Conservation (phyloP, 106 monocot species). For the Dendrobium chrysotoxum region DNA sequence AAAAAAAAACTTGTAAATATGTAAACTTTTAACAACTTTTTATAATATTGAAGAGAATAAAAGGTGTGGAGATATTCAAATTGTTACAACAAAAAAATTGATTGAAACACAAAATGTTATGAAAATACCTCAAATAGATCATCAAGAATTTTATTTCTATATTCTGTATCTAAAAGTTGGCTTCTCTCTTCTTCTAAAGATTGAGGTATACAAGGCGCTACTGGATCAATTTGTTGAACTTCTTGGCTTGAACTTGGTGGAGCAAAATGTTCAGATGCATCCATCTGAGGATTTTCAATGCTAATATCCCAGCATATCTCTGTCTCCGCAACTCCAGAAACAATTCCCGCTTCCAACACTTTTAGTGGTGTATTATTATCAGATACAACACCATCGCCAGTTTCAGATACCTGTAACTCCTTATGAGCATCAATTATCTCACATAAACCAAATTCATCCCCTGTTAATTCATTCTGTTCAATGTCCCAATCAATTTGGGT, state of each 20-base stretch:
- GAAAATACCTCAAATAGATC: slow-evolving; percentile 84
- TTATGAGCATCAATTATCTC: slow-evolving; percentile 69
- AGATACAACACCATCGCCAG: slow-evolving; percentile 17
- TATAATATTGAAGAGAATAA: neutral
- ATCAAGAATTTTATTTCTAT: slow-evolving; percentile 92
- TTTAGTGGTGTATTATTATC: slow-evolving; percentile 16
- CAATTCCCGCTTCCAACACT: slow-evolving; percentile 21
- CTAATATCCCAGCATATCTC: slow-evolving; percentile 92
- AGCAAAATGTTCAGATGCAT: slow-evolving; percentile 28
- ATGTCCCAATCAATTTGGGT: slow-evolving; percentile 92
- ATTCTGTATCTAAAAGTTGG: slow-evolving; percentile 84
- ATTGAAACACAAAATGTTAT: neutral
- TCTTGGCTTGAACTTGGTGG: slow-evolving; percentile 20
- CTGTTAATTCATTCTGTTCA: slow-evolving; percentile 35
- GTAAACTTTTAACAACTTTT: neutral
- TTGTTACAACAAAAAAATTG: neutral
- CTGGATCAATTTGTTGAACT: slow-evolving; percentile 15
- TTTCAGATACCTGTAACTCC: slow-evolving; percentile 49
- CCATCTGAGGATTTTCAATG: slow-evolving; percentile 52
- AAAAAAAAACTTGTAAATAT: neutral
- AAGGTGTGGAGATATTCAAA: neutral
- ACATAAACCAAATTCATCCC: slow-evolving; percentile 67
- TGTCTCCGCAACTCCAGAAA: slow-evolving; percentile 31
- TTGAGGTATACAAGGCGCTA: slow-evolving; percentile 16
- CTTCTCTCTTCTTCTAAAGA: slow-evolving; percentile 55